Conservation (phyloP, 176 grass and related monocot species). For the Lolium rigidum region DNA sequence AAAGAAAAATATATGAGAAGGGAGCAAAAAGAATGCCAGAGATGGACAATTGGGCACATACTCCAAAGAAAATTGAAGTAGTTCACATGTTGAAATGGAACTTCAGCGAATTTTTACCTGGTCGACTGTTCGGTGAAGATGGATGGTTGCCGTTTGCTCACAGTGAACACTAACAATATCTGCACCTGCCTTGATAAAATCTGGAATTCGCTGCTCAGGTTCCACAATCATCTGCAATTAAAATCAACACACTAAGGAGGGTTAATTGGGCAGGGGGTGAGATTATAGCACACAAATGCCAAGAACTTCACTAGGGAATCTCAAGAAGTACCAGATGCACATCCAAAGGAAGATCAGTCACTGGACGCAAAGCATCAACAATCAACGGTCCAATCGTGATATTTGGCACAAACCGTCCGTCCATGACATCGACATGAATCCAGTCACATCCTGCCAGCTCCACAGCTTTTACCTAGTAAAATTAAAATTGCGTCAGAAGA, state of each 20-base stretch:
- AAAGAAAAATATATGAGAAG: not conserved
- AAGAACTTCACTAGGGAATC: constrained; percentile 20
- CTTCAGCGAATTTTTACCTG: constrained; percentile 50
- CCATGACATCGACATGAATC: constrained; percentile 99
- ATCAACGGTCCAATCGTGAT: constrained; percentile 97
- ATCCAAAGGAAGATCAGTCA: constrained; percentile 97
- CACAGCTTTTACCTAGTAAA: constrained; percentile 92
- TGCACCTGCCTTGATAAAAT: constrained; percentile 99
- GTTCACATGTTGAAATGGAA: not conserved
- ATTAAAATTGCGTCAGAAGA: not conserved
- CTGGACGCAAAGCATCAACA: constrained; percentile 86
- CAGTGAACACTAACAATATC: constrained; percentile 99
- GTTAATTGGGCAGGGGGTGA: not conserved
- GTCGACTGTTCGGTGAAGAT: constrained; percentile 90
- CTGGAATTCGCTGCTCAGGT: constrained; percentile 91
- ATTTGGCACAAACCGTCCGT: constrained; percentile 96
- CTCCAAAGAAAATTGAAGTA: not conserved
- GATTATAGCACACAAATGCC: not conserved
- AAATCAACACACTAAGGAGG: constrained; percentile 8
- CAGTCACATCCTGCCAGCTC: constrained; percentile 98
- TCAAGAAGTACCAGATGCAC: constrained; percentile 86
- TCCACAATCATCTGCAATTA: constrained; percentile 97
- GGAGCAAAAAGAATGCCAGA: not conserved
- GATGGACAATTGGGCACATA: not conserved
- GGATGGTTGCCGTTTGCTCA: constrained; percentile 93